A percentile compares a stretch with the other conserved stretches of the same genome.
phyloP scores from a whole-genome alignment of 192 early-diverging fungal species.

The Coemansia sp. region DNA sequence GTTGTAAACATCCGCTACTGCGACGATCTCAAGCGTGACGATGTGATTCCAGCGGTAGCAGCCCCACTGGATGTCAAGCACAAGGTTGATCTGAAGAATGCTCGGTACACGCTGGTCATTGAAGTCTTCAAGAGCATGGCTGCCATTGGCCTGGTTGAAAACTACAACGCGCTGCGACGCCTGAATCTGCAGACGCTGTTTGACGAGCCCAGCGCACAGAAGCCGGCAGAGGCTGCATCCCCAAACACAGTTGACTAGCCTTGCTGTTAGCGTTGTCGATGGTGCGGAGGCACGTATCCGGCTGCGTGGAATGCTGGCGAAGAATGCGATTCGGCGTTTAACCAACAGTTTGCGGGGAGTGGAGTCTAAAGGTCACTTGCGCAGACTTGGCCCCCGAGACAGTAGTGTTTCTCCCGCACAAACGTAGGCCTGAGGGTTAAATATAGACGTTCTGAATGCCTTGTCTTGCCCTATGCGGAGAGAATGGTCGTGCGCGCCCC shows the following conservation, averaged over 20 bases:
- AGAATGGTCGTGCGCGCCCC: not conserved
- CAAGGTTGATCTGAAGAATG: constrained; percentile 50
- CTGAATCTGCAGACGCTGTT: constrained; percentile 48
- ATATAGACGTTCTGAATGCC: not conserved
- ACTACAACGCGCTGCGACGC: constrained; percentile 40
- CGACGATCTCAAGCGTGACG: constrained; percentile 45
- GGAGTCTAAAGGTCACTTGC: not conserved
- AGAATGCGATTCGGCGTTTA: no score
- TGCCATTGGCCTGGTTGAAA: constrained; percentile 37
- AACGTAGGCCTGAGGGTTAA: no score
- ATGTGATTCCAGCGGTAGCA: constrained; percentile 44
- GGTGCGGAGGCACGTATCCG: no score
- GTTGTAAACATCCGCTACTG: constrained; percentile 51
- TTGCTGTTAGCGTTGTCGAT: not conserved
- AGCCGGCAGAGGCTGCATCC: not conserved
- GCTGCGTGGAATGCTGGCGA: no score
- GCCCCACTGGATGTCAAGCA: constrained; percentile 47
- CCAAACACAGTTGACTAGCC: not conserved
- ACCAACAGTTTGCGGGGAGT: not conserved
- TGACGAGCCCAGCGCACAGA: constrained; percentile 21
- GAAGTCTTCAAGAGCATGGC: constrained; percentile 52
- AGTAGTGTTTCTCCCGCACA: constrained; percentile 1
- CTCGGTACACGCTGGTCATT: constrained; percentile 46
- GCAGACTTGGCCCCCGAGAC: not conserved
- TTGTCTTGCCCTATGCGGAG: not conserved